These are phyloP conservation scores for Diaporthe ampelina DNA, from an alignment of 2,329 filamentous ascomycete genomes.

Conservation along the genomic window DNA sequence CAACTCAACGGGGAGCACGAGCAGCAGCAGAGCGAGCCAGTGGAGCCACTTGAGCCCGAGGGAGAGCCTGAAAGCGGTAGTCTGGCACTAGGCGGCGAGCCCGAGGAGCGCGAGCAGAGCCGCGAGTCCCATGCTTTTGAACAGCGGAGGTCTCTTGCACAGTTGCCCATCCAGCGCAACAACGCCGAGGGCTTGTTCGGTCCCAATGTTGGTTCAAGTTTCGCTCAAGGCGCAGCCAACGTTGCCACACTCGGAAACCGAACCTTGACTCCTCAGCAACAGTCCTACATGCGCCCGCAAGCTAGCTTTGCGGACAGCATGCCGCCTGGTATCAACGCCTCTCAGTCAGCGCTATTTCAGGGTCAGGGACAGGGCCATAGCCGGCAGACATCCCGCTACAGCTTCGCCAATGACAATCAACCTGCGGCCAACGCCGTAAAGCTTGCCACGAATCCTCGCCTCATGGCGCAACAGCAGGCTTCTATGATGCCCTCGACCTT, in stretches of 20 bases:
- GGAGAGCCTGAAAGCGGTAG: constrained; percentile 86
- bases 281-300: constrained; percentile 78
- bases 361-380: constrained; percentile 73
- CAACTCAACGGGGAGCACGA: constrained; percentile 63
- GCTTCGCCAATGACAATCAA: constrained; percentile 83
- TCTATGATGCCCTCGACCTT: constrained; percentile 84
- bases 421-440: constrained; percentile 77
- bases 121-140: constrained; percentile 66
- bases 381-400: constrained; percentile 88
- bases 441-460: constrained; percentile 81
- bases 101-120: constrained; percentile 79
- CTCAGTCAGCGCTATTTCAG: constrained; percentile 67
- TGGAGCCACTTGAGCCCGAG: constrained; percentile 64
- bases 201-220: constrained; percentile 63
- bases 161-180: constrained; percentile 81
- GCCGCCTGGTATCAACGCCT: constrained; percentile 68
- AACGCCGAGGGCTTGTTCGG: constrained; percentile 68
- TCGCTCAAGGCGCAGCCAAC: constrained; percentile 63
- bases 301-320: constrained; percentile 71
- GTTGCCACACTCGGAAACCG: constrained; percentile 75
- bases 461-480: constrained; percentile 83
- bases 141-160: constrained; percentile 76
- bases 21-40: constrained; percentile 51
- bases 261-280: constrained; percentile 85
- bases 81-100: constrained; percentile 90